phyloP scores from a whole-genome alignment of 2,329 filamentous ascomycete genomes.

The Trichoderma breve region DNA sequence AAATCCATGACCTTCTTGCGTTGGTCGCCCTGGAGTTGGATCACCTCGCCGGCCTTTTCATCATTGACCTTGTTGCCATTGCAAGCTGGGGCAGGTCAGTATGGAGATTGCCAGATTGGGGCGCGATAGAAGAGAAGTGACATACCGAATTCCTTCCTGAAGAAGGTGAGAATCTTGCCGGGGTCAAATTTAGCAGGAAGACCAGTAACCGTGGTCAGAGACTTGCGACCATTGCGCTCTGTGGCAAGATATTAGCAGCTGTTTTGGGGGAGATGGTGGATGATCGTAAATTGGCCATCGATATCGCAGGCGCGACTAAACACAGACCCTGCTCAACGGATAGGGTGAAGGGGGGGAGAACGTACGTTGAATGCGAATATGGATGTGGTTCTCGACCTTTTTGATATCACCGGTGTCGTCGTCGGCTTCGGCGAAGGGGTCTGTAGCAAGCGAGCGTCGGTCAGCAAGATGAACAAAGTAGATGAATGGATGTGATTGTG shows the following conservation, averaged over 20 bases:
- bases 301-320: constrained; percentile 20
- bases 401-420: constrained; percentile 96
- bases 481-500: neutral
- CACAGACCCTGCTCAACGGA: neutral
- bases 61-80: constrained; percentile 99
- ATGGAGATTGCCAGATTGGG: neutral
- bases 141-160: constrained; percentile 98
- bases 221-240: constrained; percentile 99
- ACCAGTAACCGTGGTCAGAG: constrained; percentile 98
- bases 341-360: neutral
- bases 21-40: constrained; percentile 99
- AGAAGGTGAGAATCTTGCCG: constrained; percentile 99
- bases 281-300: neutral
- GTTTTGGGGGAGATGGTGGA: neutral
- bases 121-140: constrained; percentile 5
- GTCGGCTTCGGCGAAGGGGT: constrained; percentile 99
- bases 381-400: constrained; percentile 96
- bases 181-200: constrained; percentile 98
- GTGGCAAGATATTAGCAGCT: constrained; percentile 40
- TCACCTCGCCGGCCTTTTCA: constrained; percentile 97
- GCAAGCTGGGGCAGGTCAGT: constrained; percentile 59
- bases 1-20: constrained; percentile 98
- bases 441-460: constrained; percentile 45
- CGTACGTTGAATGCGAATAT: constrained; percentile 99
- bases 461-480: neutral